Evolutionary conservation across 2,329 filamentous ascomycete genomes (phyloP).

Genomic region (Beauveria caledonica): DNA sequence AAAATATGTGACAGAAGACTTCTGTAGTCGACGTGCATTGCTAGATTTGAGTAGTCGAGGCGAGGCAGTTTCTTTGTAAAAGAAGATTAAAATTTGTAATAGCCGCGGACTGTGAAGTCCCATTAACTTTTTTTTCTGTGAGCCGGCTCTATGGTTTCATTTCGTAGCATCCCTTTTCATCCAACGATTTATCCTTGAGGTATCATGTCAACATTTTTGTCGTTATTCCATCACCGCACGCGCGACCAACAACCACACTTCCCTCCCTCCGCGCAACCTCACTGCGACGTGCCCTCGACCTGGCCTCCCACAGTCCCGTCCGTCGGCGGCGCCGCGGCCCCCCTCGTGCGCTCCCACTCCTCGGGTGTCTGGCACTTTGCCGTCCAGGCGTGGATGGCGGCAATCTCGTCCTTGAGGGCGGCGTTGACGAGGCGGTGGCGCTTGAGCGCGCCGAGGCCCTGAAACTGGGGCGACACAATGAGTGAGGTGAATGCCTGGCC

Average conservation of each 20-base stretch:
- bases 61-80: background rate
- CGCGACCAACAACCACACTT: background rate
- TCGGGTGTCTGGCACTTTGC: constrained; percentile 88
- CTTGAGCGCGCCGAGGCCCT: constrained; percentile 67
- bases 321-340: constrained; percentile 29
- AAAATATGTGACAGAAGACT: no score
- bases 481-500: constrained; percentile 53
- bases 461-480: constrained; percentile 58
- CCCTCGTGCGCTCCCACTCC: constrained; percentile 67
- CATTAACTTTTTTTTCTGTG: background rate
- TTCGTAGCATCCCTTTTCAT: background rate
- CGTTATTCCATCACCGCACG: background rate
- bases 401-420: constrained; percentile 78
- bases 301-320: constrained; percentile 37
- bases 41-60: background rate
- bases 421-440: constrained; percentile 81
- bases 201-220: background rate
- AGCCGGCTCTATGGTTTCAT: background rate
- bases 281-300: constrained; percentile 27
- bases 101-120: background rate
- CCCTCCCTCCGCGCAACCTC: background rate
- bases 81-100: constrained; percentile 2
- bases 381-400: constrained; percentile 88
- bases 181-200: background rate
- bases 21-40: background rate